These are phyloP conservation scores for Staphylotrichum tortipilum DNA, from an alignment of 495 filamentous ascomycete species.

Conservation along the genomic window DNA sequence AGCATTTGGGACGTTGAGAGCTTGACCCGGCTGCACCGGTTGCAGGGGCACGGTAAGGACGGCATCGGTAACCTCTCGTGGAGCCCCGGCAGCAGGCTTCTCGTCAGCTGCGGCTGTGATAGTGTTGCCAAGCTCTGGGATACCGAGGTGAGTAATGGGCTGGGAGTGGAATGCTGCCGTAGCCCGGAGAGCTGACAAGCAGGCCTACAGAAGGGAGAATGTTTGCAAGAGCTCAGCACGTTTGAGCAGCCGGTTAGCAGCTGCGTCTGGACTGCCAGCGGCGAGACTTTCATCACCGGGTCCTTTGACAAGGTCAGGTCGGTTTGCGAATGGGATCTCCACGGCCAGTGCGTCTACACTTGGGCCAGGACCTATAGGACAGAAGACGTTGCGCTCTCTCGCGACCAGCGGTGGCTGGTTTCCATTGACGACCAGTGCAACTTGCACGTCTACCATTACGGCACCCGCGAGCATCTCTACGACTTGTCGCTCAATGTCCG, in stretches of 20 bases:
- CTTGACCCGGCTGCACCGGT: slow-evolving; percentile 55
- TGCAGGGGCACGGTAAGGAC: slow-evolving; percentile 55
- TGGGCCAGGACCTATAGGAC: slow-evolving; percentile 67
- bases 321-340: slow-evolving; percentile 59
- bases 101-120: slow-evolving; percentile 76
- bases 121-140: slow-evolving; percentile 72
- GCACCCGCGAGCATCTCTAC: slow-evolving; percentile 62
- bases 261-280: slow-evolving; percentile 77
- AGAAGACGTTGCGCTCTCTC: slow-evolving; percentile 74
- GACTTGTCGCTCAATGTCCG: slow-evolving; percentile 56
- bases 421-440: slow-evolving; percentile 61
- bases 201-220: slow-evolving; percentile 54
- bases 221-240: slow-evolving; percentile 53
- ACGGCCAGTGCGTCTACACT: slow-evolving; percentile 46
- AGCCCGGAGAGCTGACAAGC: background rate
- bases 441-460: slow-evolving; percentile 76
- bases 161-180: background rate
- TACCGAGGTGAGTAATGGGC: slow-evolving; percentile 48
- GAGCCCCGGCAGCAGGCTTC: slow-evolving; percentile 81
- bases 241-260: slow-evolving; percentile 76
- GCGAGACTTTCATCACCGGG: slow-evolving; percentile 69
- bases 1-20: slow-evolving; percentile 73
- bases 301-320: slow-evolving; percentile 60
- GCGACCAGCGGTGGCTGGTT: slow-evolving; percentile 68
- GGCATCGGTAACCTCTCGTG: slow-evolving; percentile 68